Conservation (phyloP, 176 grass and related monocot genomes). For the Cenchrus purpureus region DNA sequence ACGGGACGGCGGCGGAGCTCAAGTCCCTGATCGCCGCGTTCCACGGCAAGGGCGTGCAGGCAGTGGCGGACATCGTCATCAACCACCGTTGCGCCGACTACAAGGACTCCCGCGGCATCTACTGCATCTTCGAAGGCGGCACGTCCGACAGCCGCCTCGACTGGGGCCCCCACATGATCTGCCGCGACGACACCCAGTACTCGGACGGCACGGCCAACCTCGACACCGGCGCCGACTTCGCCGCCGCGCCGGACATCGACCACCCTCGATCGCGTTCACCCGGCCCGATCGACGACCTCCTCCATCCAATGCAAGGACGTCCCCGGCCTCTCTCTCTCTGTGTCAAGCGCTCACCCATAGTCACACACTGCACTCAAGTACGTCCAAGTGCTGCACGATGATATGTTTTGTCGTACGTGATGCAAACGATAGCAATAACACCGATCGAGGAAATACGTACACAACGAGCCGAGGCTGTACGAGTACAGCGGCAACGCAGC, state of each 20-base stretch:
- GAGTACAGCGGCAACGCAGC: too few species aligned
- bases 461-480: too few species aligned
- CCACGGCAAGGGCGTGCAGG: neutral
- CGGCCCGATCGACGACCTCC: too few species aligned
- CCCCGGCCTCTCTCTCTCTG: too few species aligned
- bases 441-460: too few species aligned
- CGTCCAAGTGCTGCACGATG: too few species aligned
- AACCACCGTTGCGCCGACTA: conserved; percentile 87
- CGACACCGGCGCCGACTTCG: conserved; percentile 58
- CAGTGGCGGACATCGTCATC: conserved; percentile 68
- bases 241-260: conserved; percentile 57
- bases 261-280: conserved; percentile 25
- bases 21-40: conserved; percentile 23
- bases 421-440: too few species aligned
- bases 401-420: too few species aligned
- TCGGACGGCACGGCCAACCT: conserved; percentile 66
- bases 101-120: conserved; percentile 51
- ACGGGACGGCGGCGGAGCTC: conserved; percentile 56
- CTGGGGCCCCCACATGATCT: conserved; percentile 92
- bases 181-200: conserved; percentile 78
- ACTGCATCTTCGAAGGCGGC: conserved; percentile 64
- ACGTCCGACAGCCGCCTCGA: conserved; percentile 68
- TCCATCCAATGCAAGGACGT: too few species aligned
- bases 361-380: too few species aligned
- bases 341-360: too few species aligned